Base-by-base conservation (phyloP, 441 rosid genomes). In the Rhodomyrtus psidioides region DNA sequence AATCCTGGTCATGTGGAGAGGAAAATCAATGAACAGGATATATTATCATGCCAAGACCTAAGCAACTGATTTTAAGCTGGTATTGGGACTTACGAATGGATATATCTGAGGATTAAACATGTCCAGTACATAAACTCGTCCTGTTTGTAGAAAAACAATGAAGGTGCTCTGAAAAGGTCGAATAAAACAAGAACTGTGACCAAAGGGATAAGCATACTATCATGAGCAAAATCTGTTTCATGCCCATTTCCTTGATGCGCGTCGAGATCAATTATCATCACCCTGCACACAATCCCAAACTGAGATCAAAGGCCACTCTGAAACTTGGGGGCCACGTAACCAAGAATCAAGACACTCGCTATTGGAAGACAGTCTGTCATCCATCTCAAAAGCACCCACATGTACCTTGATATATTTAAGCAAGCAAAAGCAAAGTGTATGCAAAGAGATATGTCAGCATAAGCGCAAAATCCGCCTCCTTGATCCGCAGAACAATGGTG, bases 211-310 rank as follows among this genome's bases (percentile, higher is more conserved):
- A 85, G 88, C 93, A 83, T 93, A 96, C 99, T 88, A 84, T 97
- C 99, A 91, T 87, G 62, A 26, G 95, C 89, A 81, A 96, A 97
- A 90, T 97, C 98, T 89, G 65, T 93, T 90, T 96, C 99, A 51
- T 97, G 98, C 89, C 99, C 99, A 87, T 97, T 97, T 86, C 99
- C 99, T 93, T 97, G 99, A 91, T 97, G 99, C 49, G 98, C 99
- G 89, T 97, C 99, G 5, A 97, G 95, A 95, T 97, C 99, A 87
- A 97, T 92, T 83, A 97, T 95, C 99, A 97, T 97, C 87, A 94
- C 98, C 94, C 98, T 97, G 91, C 28, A 87, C 83, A 53, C 83
- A 84, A 88, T 84, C n/a, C 86, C 60, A 89, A 86, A 86, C 74
- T 34, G n/a, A 89, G 88, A 85, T 57, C 84, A 84, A 84, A 60